phyloP scores from a whole-genome alignment of 306 rosid genomes.

The Corylus avellana region DNA sequence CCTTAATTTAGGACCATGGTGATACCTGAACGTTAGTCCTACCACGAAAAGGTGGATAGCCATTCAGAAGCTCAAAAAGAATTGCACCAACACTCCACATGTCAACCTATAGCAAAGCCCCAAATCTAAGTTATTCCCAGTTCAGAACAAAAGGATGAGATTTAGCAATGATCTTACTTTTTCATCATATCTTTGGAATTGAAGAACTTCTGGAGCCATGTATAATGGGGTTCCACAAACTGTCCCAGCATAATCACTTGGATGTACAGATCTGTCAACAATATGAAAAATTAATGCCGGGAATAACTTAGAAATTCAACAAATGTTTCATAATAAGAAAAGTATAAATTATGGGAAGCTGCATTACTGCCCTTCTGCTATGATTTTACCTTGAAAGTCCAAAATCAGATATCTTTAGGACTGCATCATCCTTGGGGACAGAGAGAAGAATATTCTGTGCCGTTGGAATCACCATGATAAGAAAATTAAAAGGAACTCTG shows the following conservation, averaged over 20 bases:
- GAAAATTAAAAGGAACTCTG: slow-evolving; percentile 21
- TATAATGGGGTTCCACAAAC: slow-evolving; percentile 65
- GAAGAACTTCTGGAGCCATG: slow-evolving; percentile 78
- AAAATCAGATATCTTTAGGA: slow-evolving; percentile 64
- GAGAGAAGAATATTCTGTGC: slow-evolving; percentile 60
- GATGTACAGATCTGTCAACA: slow-evolving; percentile 34
- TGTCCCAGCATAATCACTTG: slow-evolving; percentile 51
- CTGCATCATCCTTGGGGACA: slow-evolving; percentile 36
- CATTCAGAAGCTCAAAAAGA: slow-evolving; percentile 72
- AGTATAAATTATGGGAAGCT: not conserved
- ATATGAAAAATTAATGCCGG: not conserved
- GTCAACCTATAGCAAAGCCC: slow-evolving; percentile 44
- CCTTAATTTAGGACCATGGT: not conserved
- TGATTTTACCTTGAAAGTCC: slow-evolving; percentile 63
- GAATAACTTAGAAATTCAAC: not conserved
- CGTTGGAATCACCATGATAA: slow-evolving; percentile 29
- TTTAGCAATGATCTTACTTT: slow-evolving; percentile 38
- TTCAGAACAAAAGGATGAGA: not conserved
- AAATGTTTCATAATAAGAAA: not conserved
- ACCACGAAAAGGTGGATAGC: slow-evolving; percentile 65
- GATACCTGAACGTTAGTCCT: slow-evolving; percentile 63
- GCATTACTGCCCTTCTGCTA: slow-evolving; percentile 1
- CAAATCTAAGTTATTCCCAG: slow-evolving; percentile 13
- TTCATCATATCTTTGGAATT: slow-evolving; percentile 52
- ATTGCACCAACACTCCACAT: slow-evolving; percentile 78